Evolutionary conservation across 768 basidiomycete genomes (phyloP).

Genomic region (Rhodotorula diobovata): DNA sequence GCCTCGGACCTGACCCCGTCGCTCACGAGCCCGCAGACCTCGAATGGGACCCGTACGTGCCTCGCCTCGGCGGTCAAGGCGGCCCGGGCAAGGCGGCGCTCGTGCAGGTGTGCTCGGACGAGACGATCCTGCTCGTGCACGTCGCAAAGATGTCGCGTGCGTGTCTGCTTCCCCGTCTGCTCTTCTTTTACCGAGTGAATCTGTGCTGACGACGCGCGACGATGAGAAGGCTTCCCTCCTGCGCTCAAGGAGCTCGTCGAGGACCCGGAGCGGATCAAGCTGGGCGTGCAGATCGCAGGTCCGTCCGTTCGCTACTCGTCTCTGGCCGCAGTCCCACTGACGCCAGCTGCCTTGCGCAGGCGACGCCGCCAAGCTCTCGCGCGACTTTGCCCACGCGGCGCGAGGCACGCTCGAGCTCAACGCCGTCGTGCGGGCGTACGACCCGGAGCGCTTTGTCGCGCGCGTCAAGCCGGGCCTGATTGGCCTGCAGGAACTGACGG

Average conservation of each 20-base stretch:
- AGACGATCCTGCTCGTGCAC: conserved; percentile 28
- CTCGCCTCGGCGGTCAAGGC: not conserved
- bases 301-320: not conserved
- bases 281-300: conserved; percentile 34
- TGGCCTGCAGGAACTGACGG: conserved; percentile 25
- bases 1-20: not conserved
- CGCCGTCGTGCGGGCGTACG: conserved; percentile 14
- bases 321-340: not conserved
- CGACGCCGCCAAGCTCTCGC: conserved; percentile 21
- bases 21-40: not conserved
- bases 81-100: conserved; percentile 22
- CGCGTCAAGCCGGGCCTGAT: conserved; percentile 6
- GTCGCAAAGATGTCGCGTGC: conserved; percentile 25
- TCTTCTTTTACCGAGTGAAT: fast-evolving
- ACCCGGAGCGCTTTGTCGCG: not conserved
- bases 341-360: not conserved
- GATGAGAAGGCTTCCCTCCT: conserved; percentile 1
- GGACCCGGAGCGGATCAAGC: conserved; percentile 26
- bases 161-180: not conserved
- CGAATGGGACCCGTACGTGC: conserved; percentile 28
- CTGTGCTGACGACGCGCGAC: not conserved
- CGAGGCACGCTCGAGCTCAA: conserved; percentile 29
- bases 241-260: conserved; percentile 22
- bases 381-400: conserved; percentile 15
- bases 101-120: conserved; percentile 23